Percentiles rank a stretch among this genome's conserved stretches.
These are phyloP conservation scores for Hyphodiscus sp. DNA, from an alignment of 2,329 filamentous ascomycete species.

Conservation along the genomic window DNA sequence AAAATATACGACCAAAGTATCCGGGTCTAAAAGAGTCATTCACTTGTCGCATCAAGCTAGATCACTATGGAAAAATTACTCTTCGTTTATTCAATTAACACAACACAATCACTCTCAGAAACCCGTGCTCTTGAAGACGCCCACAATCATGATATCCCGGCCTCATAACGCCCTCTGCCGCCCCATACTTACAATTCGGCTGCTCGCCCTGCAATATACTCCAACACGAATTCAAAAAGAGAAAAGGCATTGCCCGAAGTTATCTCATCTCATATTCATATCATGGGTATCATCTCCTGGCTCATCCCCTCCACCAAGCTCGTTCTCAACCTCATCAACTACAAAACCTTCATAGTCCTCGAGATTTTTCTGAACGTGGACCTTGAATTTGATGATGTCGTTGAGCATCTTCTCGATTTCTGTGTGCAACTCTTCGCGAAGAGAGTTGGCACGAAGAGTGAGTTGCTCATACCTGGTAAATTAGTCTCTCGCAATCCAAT, in stretches of 20 bases:
- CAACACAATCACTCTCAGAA: background rate
- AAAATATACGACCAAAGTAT: no score
- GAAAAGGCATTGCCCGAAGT: background rate
- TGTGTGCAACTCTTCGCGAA: conserved; percentile 96
- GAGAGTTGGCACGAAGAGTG: conserved; percentile 71
- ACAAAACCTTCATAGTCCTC: conserved; percentile 95
- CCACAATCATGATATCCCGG: background rate
- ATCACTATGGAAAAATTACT: conserved; percentile 1
- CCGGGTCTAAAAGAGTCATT: background rate
- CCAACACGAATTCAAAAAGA: conserved; percentile 3
- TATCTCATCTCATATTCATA: conserved; percentile 35
- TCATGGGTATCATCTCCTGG: conserved; percentile 45
- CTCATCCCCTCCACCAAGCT: conserved; percentile 59
- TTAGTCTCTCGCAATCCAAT: conserved; percentile 11
- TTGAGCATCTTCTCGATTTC: conserved; percentile 95
- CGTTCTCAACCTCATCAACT: conserved; percentile 83
- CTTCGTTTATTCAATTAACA: background rate
- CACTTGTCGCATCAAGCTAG: background rate
- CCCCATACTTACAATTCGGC: background rate
- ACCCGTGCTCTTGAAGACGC: background rate
- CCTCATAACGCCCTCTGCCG: background rate
- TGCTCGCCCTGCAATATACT: conserved; percentile 2
- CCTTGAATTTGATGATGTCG: conserved; percentile 97
- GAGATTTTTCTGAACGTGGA: conserved; percentile 86
- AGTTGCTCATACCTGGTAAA: conserved; percentile 75